These are phyloP conservation scores for Leccinum longicurvipes DNA, from an alignment of 768 basidiomycete species.

Conservation along the genomic window DNA sequence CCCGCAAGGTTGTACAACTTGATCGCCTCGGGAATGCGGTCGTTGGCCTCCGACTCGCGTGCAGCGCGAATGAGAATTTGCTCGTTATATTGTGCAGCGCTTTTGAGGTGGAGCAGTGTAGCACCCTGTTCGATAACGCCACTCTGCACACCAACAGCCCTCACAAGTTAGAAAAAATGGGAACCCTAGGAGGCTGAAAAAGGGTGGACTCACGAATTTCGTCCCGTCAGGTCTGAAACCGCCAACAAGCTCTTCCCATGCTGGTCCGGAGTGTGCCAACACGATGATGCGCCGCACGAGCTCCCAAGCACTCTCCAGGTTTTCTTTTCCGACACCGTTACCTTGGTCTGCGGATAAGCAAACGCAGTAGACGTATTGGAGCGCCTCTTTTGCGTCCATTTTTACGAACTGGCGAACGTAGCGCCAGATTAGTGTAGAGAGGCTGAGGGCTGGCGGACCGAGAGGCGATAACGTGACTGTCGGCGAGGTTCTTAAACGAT, in stretches of 20 bases:
- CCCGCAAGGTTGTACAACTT: slow-evolving; percentile 94
- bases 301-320: slow-evolving; percentile 79
- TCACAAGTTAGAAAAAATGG: neutral
- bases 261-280: slow-evolving; percentile 70
- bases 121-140: slow-evolving; percentile 87
- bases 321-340: slow-evolving; percentile 73
- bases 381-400: slow-evolving; percentile 88
- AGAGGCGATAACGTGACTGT: slow-evolving; percentile 69
- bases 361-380: slow-evolving; percentile 92
- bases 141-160: slow-evolving; percentile 42
- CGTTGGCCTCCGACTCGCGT: slow-evolving; percentile 74
- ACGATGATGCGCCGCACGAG: slow-evolving; percentile 76
- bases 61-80: slow-evolving; percentile 85
- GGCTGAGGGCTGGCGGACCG: slow-evolving; percentile 68
- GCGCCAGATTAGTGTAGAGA: slow-evolving; percentile 85
- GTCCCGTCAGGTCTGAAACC: slow-evolving; percentile 87
- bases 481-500: neutral
- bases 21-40: slow-evolving; percentile 86
- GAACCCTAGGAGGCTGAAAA: neutral
- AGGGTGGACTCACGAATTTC: slow-evolving; percentile 62
- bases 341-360: slow-evolving; percentile 73
- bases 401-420: slow-evolving; percentile 91
- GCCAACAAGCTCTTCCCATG: slow-evolving; percentile 94
- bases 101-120: slow-evolving; percentile 66
- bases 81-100: slow-evolving; percentile 67